Conservation (phyloP, 345 rosid species). For the Brassica carinata region DNA sequence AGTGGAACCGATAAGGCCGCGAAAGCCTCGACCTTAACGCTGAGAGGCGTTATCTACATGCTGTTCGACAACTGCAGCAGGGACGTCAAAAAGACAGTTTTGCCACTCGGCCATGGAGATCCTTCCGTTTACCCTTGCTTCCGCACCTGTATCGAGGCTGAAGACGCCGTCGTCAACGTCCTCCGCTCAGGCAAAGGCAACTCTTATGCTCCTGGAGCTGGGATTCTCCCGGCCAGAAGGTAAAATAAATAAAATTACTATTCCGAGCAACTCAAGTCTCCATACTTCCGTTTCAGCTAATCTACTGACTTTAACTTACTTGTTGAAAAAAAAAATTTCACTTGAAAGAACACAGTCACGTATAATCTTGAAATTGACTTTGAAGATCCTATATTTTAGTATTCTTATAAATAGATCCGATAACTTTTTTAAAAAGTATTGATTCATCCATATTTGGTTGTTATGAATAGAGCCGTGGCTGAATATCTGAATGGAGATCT, state of each 20-base stretch:
- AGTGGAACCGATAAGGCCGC: conserved; percentile 32
- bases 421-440: background rate
- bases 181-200: conserved; percentile 56
- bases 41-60: conserved; percentile 47
- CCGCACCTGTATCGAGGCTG: conserved; percentile 53
- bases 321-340: too few relatives aligned
- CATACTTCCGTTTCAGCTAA: background rate
- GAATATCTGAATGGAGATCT: conserved; percentile 51
- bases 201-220: conserved; percentile 49
- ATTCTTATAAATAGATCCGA: too few relatives aligned
- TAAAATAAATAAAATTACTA: background rate
- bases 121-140: conserved; percentile 68
- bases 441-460: background rate
- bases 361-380: background rate
- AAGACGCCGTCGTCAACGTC: conserved; percentile 55
- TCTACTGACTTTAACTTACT: background rate
- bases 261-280: background rate
- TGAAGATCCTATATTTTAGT: background rate
- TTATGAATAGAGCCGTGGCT: conserved; percentile 54
- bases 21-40: conserved; percentile 33
- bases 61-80: conserved; percentile 46
- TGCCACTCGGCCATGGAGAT: conserved; percentile 73
- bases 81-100: conserved; percentile 40
- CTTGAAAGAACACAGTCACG: background rate
- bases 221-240: conserved; percentile 67